Evolutionary conservation across 2,329 filamentous ascomycete genomes (phyloP).

Genomic region (Fusarium stilboides): DNA sequence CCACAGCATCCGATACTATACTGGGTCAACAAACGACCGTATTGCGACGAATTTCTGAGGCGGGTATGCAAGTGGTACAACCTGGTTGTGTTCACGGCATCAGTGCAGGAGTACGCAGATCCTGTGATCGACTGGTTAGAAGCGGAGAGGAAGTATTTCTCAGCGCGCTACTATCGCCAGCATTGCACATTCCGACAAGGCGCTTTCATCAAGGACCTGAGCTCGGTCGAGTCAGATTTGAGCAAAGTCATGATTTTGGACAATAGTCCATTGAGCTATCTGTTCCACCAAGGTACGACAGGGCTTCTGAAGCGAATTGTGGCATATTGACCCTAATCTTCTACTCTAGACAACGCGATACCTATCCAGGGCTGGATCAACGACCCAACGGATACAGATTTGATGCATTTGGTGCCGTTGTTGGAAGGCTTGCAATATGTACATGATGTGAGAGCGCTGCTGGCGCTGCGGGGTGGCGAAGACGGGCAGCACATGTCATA

Average conservation of each 20-base stretch:
- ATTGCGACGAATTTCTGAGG: slow-evolving; percentile 96
- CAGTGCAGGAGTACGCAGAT: slow-evolving; percentile 98
- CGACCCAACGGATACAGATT: slow-evolving; percentile 95
- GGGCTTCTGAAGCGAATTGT: background rate
- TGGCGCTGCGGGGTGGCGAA: slow-evolving; percentile 91
- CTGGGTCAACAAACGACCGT: slow-evolving; percentile 97
- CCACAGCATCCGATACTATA: slow-evolving; percentile 94
- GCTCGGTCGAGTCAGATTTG: slow-evolving; percentile 94
- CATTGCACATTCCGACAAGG: slow-evolving; percentile 97
- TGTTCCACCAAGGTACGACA: slow-evolving; percentile 93
- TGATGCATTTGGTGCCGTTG: slow-evolving; percentile 92
- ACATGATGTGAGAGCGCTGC: slow-evolving; percentile 91
- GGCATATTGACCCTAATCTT: slow-evolving; percentile 17
- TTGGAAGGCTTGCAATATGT: slow-evolving; percentile 97
- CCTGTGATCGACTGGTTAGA: slow-evolving; percentile 99
- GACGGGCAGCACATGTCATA: slow-evolving; percentile 73
- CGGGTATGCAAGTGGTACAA: slow-evolving; percentile 98
- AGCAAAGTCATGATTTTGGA: slow-evolving; percentile 99
- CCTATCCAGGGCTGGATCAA: slow-evolving; percentile 99
- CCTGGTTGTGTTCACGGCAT: slow-evolving; percentile 95
- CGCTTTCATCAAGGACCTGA: slow-evolving; percentile 98
- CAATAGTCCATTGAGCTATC: slow-evolving; percentile 97
- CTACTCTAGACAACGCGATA: slow-evolving; percentile 92
- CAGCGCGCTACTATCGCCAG: slow-evolving; percentile 92
- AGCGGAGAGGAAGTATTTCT: slow-evolving; percentile 96